Evolutionary conservation across 768 basidiomycete genomes (phyloP).

Genomic region (Mycena indigotica): DNA sequence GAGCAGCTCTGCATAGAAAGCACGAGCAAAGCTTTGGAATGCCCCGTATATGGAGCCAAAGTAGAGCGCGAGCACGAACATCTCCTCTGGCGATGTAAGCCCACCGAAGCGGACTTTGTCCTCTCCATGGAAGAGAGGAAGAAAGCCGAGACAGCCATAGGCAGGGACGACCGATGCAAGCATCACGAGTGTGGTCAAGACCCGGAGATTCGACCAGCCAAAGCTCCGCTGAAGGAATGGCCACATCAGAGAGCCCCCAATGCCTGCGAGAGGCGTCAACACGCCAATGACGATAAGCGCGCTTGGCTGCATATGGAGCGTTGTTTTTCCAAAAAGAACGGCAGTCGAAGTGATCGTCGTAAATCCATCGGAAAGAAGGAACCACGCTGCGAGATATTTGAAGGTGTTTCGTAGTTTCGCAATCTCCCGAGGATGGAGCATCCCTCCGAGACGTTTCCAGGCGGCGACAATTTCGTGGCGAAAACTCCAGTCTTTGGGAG

Average conservation of each 20-base stretch:
- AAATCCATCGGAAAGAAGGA: conserved; percentile 90
- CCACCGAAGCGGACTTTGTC: conserved; percentile 60
- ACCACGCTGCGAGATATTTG: conserved; percentile 90
- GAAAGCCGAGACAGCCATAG: conserved; percentile 84
- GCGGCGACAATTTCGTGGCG: conserved; percentile 59
- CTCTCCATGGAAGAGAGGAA: conserved; percentile 49
- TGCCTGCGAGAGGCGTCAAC: conserved; percentile 76
- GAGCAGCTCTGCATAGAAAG: conserved; percentile 84
- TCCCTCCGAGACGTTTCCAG: conserved; percentile 75
- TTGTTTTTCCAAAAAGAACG: conserved; percentile 89
- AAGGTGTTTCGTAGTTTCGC: conserved; percentile 81
- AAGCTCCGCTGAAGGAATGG: conserved; percentile 69
- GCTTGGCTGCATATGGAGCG: conserved; percentile 76
- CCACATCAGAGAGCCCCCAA: conserved; percentile 82
- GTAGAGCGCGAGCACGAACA: conserved; percentile 80
- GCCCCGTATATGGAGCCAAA: conserved; percentile 87
- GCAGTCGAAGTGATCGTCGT: conserved; percentile 93
- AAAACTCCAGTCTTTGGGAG: conserved; percentile 44
- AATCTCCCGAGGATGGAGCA: conserved; percentile 76
- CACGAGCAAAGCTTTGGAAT: conserved; percentile 88
- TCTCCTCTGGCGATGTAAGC: conserved; percentile 77
- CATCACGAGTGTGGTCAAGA: conserved; percentile 68
- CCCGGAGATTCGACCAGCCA: conserved; percentile 64
- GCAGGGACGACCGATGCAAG: conserved; percentile 68
- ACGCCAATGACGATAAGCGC: conserved; percentile 80